A percentile compares a stretch with the other conserved stretches of the same genome.
phyloP scores from a whole-genome alignment of 495 filamentous ascomycete genomes.

The Cudoniella acicularis region DNA sequence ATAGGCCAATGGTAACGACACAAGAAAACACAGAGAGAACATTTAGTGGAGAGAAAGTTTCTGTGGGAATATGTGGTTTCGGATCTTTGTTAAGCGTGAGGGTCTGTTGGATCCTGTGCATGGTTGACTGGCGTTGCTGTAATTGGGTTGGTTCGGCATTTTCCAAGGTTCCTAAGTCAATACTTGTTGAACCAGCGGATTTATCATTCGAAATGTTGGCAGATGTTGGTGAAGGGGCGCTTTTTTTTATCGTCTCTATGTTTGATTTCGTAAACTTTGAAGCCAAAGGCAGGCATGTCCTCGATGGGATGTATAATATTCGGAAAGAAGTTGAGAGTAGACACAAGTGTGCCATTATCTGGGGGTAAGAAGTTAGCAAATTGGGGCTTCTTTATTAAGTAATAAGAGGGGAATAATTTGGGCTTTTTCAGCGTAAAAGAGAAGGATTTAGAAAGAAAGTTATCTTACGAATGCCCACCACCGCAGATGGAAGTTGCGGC shows the following conservation, averaged over 20 bases:
- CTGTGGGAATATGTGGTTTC: slow-evolving; percentile 41
- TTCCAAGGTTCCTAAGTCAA: slow-evolving; percentile 9
- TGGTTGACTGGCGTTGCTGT: slow-evolving; percentile 23
- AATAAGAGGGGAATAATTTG: no score
- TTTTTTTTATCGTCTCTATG: slow-evolving; percentile 32
- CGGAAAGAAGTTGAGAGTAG: no score
- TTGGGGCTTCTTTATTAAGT: no score
- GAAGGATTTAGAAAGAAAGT: no score
- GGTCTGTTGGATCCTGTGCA: slow-evolving; percentile 34
- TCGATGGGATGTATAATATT: slow-evolving; percentile 56
- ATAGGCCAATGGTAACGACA: slow-evolving; percentile 41
- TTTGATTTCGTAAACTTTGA: slow-evolving; percentile 44
- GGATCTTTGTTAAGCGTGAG: slow-evolving; percentile 15
- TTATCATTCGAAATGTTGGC: background rate
- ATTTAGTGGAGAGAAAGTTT: slow-evolving; percentile 46
- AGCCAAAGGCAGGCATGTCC: slow-evolving; percentile 39
- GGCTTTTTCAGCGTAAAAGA: no score
- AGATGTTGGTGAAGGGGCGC: background rate
- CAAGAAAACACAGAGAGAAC: slow-evolving; percentile 46
- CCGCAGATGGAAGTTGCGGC: slow-evolving; percentile 46
- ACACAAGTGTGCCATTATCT: no score
- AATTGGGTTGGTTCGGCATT: background rate
- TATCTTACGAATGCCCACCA: slow-evolving; percentile 57
- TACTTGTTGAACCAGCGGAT: background rate
- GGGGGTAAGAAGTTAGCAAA: no score